These are phyloP conservation scores for Arthrobotrys sphaeroides DNA, from an alignment of 2,329 filamentous ascomycete species.

Conservation along the genomic window DNA sequence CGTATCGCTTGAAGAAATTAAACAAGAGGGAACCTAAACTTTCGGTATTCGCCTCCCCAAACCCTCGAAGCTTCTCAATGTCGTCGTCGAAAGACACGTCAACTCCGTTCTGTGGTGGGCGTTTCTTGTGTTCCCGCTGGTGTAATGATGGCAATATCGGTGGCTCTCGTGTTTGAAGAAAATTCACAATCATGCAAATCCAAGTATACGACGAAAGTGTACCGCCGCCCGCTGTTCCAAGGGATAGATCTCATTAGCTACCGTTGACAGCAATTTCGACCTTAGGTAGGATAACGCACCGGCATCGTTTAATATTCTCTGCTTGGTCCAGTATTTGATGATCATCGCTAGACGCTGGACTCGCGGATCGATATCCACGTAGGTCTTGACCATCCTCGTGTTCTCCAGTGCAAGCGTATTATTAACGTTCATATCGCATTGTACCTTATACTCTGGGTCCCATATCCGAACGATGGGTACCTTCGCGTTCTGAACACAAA, in stretches of 20 bases:
- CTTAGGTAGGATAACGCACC: constrained; percentile 68
- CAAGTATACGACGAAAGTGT: constrained; percentile 98
- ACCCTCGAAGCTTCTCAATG: constrained; percentile 75
- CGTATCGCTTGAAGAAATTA: constrained; percentile 94
- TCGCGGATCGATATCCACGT: constrained; percentile 89
- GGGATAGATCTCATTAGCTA: constrained; percentile 51
- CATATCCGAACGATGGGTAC: constrained; percentile 99
- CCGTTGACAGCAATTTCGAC: not conserved
- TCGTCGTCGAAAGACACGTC: constrained; percentile 87
- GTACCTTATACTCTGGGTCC: constrained; percentile 88
- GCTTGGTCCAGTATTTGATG: constrained; percentile 96
- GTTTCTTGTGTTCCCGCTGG: constrained; percentile 72
- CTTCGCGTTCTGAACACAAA: constrained; percentile 93
- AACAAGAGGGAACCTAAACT: constrained; percentile 87
- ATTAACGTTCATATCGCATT: constrained; percentile 99
- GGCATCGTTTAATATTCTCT: constrained; percentile 92
- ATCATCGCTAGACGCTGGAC: constrained; percentile 95
- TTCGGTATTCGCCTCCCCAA: constrained; percentile 81
- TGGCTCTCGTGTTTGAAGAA: constrained; percentile 85
- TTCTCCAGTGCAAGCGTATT: constrained; percentile 95
- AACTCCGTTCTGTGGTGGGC: constrained; percentile 71
- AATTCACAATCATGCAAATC: constrained; percentile 98
- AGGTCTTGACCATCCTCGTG: constrained; percentile 96
- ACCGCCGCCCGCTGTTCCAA: constrained; percentile 77
- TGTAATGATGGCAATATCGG: constrained; percentile 88